These are phyloP conservation scores for Tubosaeta brunneosetosa DNA, from an alignment of 768 basidiomycete genomes.

Conservation along the genomic window DNA sequence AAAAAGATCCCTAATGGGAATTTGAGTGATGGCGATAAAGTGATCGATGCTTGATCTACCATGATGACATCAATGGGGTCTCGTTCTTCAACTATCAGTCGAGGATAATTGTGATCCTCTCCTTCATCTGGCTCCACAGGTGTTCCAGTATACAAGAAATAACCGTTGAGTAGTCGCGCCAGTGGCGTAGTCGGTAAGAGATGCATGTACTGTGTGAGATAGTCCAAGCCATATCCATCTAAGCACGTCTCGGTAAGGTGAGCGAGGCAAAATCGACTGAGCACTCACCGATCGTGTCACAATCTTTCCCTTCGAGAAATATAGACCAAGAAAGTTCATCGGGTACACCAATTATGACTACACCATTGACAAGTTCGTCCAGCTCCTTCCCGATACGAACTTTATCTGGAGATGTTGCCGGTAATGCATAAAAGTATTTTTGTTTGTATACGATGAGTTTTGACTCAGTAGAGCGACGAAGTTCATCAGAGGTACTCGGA, in stretches of 20 bases:
- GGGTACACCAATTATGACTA: constrained; percentile 67
- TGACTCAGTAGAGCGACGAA: constrained; percentile 73
- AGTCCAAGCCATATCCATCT: constrained; percentile 59
- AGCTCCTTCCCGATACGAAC: constrained; percentile 52
- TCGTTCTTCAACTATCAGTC: constrained; percentile 26
- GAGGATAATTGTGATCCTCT: constrained; percentile 11
- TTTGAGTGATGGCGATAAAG: neutral
- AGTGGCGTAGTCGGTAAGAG: constrained; percentile 62
- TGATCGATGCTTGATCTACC: constrained; percentile 38
- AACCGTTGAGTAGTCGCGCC: constrained; percentile 57
- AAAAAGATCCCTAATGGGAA: constrained; percentile 49
- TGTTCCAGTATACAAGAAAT: constrained; percentile 58
- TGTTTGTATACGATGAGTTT: constrained; percentile 68
- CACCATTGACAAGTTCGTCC: constrained; percentile 67
- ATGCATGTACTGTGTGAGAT: constrained; percentile 55
- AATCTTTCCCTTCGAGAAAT: constrained; percentile 71
- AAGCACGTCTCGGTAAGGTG: constrained; percentile 4
- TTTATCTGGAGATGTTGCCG: constrained; percentile 42
- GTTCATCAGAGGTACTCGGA: constrained; percentile 68
- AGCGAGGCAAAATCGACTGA: constrained; percentile 1
- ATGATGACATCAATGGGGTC: constrained; percentile 60
- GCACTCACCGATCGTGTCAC: constrained; percentile 56
- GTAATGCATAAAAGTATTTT: constrained; percentile 56
- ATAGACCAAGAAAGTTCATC: constrained; percentile 83
- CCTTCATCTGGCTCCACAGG: constrained; percentile 37